A percentile compares a stretch with the other conserved stretches of the same genome.
Conservation (phyloP, 2,329 filamentous ascomycete species). For the Hypocreales sp. region DNA sequence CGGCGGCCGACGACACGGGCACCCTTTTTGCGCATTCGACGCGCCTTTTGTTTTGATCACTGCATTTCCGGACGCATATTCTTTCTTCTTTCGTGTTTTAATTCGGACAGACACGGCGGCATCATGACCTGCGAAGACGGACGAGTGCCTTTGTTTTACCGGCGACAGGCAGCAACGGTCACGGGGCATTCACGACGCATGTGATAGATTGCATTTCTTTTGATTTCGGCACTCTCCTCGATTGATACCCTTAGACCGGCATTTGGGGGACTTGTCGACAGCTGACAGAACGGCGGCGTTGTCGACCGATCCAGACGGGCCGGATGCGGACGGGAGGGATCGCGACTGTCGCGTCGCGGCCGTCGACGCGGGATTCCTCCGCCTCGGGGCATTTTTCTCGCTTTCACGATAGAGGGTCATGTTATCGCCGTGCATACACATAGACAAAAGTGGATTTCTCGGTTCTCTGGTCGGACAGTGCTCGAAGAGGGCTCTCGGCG, state of each 20-base stretch:
- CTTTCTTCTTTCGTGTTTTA: slow-evolving; percentile 9
- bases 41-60: slow-evolving; percentile 8
- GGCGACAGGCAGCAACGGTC: slow-evolving; percentile 20
- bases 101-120: slow-evolving; percentile 21
- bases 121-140: slow-evolving; percentile 22
- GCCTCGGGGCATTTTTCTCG: slow-evolving; percentile 22
- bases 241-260: slow-evolving; percentile 30
- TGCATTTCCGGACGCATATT: slow-evolving; percentile 7
- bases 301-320: slow-evolving; percentile 16
- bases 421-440: slow-evolving; percentile 31
- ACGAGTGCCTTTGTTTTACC: slow-evolving; percentile 17
- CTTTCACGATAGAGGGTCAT: slow-evolving; percentile 28
- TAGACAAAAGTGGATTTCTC: slow-evolving; percentile 56
- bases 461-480: slow-evolving; percentile 33
- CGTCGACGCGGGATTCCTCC: slow-evolving; percentile 19
- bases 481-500: slow-evolving; percentile 17
- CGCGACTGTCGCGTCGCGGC: slow-evolving; percentile 21
- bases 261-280: slow-evolving; percentile 21
- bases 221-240: slow-evolving; percentile 25
- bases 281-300: slow-evolving; percentile 21
- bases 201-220: slow-evolving; percentile 27
- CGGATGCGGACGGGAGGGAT: slow-evolving; percentile 19
- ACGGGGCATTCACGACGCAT: slow-evolving; percentile 25
- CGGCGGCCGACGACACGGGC: too few species aligned
- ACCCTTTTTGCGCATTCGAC: too few species aligned